Evolutionary conservation across 164 flowering plant species (phyloP).

Genomic region (Hamamelis virginiana): DNA sequence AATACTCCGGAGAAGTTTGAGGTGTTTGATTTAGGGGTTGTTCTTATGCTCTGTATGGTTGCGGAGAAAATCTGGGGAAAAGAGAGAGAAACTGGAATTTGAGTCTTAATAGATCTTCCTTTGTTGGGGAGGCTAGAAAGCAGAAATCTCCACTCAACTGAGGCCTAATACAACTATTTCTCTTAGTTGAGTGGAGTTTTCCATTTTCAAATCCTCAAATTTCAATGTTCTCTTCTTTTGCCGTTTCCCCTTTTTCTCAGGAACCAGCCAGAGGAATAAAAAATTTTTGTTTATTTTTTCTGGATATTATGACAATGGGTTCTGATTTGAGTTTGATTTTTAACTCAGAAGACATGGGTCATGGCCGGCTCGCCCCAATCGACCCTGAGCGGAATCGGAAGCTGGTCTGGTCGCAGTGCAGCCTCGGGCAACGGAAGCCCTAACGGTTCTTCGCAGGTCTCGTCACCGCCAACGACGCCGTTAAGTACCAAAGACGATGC

Average conservation of each 20-base stretch:
- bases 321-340: constrained; percentile 4
- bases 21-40: constrained; percentile 8
- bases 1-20: constrained; percentile 12
- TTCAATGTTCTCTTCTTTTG: neutral
- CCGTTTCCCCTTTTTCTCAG: neutral
- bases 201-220: too few species aligned
- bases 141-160: neutral
- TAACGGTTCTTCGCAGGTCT: constrained; percentile 23
- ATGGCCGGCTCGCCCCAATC: constrained; percentile 49
- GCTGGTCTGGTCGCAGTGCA: constrained; percentile 24
- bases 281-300: neutral
- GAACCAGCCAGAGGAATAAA: neutral
- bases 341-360: constrained; percentile 18
- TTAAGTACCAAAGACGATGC: constrained; percentile 20
- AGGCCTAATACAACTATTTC: neutral
- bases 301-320: neutral
- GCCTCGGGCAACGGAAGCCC: constrained; percentile 35
- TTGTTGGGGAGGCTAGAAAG: too few species aligned
- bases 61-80: neutral
- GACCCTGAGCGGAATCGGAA: constrained; percentile 39
- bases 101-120: neutral
- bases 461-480: constrained; percentile 46
- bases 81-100: neutral
- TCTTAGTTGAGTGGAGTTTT: too few species aligned
- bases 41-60: neutral